phyloP scores from a whole-genome alignment of 441 rosid species.

The Erysimum cheiri region DNA sequence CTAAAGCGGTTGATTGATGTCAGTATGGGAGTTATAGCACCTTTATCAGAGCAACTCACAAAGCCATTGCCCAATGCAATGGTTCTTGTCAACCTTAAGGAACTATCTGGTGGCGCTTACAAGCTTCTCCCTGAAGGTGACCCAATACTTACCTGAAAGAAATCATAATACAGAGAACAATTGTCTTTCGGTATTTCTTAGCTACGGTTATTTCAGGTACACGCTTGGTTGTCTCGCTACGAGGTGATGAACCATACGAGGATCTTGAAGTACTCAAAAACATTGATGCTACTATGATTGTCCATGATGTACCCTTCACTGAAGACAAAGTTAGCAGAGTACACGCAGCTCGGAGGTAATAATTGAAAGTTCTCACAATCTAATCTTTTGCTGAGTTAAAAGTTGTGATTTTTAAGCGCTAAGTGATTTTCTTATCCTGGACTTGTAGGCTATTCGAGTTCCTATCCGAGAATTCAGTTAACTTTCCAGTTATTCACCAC shows the following conservation, averaged over 20 bases:
- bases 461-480: slow-evolving; percentile 65
- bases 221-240: slow-evolving; percentile 81
- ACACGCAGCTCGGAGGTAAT: slow-evolving; percentile 95
- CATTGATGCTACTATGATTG: slow-evolving; percentile 79
- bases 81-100: slow-evolving; percentile 91
- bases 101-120: slow-evolving; percentile 80
- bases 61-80: slow-evolving; percentile 93
- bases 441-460: slow-evolving; percentile 82
- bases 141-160: slow-evolving; percentile 26
- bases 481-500: slow-evolving; percentile 93
- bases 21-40: slow-evolving; percentile 91
- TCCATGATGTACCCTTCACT: slow-evolving; percentile 71
- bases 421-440: slow-evolving; percentile 8
- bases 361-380: background rate
- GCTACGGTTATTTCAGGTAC: slow-evolving; percentile 59
- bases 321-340: slow-evolving; percentile 87
- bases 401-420: background rate
- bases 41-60: slow-evolving; percentile 92
- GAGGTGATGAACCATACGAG: slow-evolving; percentile 80
- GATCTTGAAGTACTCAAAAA: slow-evolving; percentile 80
- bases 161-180: background rate
- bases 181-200: background rate
- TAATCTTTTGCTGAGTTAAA: background rate
- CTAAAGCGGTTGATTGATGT: slow-evolving; percentile 89
- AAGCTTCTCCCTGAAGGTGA: slow-evolving; percentile 95